These are phyloP conservation scores for Cladosporium oxysporum DNA, from an alignment of 2,329 filamentous ascomycete species.

Conservation along the genomic window DNA sequence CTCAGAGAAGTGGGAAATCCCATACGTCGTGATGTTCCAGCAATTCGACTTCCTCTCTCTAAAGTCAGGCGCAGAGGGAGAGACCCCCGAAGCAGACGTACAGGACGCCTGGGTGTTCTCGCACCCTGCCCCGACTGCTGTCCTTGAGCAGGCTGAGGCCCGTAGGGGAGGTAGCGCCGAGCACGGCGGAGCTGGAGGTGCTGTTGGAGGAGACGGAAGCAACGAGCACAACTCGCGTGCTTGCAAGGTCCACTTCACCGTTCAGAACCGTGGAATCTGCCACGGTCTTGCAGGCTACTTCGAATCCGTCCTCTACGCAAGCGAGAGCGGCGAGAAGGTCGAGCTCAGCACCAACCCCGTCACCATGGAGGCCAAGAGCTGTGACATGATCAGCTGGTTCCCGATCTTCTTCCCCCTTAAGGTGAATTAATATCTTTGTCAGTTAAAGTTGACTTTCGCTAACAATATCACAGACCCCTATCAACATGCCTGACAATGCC, in stretches of 20 bases:
- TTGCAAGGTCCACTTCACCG: conserved; percentile 75
- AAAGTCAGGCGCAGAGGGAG: neutral
- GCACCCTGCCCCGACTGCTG: conserved; percentile 67
- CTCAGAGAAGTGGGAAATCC: conserved; percentile 74
- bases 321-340: conserved; percentile 50
- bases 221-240: conserved; percentile 92
- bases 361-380: conserved; percentile 87
- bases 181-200: conserved; percentile 69
- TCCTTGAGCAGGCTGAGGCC: conserved; percentile 57
- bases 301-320: conserved; percentile 86
- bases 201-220: conserved; percentile 72
- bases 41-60: conserved; percentile 70
- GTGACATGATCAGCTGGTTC: conserved; percentile 99
- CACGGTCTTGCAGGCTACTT: conserved; percentile 95
- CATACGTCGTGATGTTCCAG: conserved; percentile 91
- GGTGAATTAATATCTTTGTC: too few relatives aligned
- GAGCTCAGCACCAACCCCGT: conserved; percentile 93
- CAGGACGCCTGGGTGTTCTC: conserved; percentile 78
- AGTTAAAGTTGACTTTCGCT: too few relatives aligned
- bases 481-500: conserved; percentile 80
- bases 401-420: conserved; percentile 97
- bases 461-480: conserved; percentile 65
- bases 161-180: conserved; percentile 65
- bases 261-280: conserved; percentile 75
- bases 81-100: conserved; percentile 53